Conservation (phyloP, 2,329 filamentous ascomycete species). For the Exophiala oligosperma region DNA sequence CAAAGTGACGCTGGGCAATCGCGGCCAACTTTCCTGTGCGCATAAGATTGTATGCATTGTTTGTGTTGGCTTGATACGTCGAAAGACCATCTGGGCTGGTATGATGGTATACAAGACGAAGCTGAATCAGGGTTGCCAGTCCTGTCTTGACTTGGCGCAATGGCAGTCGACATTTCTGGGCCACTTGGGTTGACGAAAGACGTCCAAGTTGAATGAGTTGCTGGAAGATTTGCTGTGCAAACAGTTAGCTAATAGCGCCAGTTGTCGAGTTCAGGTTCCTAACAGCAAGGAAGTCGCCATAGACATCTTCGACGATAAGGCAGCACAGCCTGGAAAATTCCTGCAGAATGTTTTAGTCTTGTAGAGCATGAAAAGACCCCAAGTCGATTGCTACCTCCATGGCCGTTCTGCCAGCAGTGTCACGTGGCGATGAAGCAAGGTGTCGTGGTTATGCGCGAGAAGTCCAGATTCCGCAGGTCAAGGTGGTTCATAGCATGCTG, state of each 20-base stretch:
- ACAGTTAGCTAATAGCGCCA: constrained; percentile 10
- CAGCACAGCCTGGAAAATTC: constrained; percentile 79
- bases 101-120: constrained; percentile 78
- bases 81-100: constrained; percentile 65
- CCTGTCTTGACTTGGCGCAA: constrained; percentile 77
- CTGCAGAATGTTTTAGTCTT: constrained; percentile 3
- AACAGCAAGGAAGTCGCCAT: constrained; percentile 91
- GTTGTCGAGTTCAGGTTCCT: constrained; percentile 36
- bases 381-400: constrained; percentile 11
- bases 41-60: constrained; percentile 77
- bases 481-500: not conserved
- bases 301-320: constrained; percentile 83
- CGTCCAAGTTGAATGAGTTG: constrained; percentile 77
- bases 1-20: constrained; percentile 71
- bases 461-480: not conserved
- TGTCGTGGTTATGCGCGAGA: not conserved
- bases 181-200: constrained; percentile 68
- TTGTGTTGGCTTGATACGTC: constrained; percentile 80
- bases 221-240: constrained; percentile 74
- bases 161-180: constrained; percentile 69
- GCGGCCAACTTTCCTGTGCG: constrained; percentile 80
- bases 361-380: not conserved
- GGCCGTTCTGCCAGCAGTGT: not conserved
- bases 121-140: constrained; percentile 80
- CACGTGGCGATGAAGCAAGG: not conserved